Conservation (phyloP, 768 basidiomycete genomes). For the Psilocybe subaeruginosa region DNA sequence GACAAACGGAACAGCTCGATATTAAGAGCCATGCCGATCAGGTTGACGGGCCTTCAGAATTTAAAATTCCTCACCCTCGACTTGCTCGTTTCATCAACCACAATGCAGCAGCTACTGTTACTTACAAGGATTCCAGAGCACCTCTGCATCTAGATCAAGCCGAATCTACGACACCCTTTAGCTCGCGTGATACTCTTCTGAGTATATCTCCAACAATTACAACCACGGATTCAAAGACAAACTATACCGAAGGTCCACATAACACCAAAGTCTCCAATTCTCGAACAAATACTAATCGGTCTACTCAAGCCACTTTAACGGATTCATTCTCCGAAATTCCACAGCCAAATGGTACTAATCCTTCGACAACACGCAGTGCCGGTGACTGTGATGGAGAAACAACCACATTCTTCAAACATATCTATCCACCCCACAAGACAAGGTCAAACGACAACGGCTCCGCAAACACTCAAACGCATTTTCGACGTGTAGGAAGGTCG, state of each 20-base stretch:
- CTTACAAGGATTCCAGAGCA: not conserved
- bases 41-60: not conserved
- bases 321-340: not conserved
- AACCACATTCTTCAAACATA: constrained; percentile 15
- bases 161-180: not conserved
- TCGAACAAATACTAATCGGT: not conserved
- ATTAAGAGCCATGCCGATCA: not conserved
- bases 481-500: not conserved
- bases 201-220: not conserved
- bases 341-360: not conserved
- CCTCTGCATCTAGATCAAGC: not conserved
- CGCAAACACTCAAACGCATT: not conserved
- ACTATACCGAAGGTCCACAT: not conserved
- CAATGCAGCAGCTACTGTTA: not conserved
- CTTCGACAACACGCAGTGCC: not conserved
- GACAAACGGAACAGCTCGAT: not conserved
- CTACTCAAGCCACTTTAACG: not conserved
- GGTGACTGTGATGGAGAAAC: not conserved
- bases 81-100: constrained; percentile 26
- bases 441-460: not conserved
- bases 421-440: constrained; percentile 24
- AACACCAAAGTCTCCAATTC: not conserved
- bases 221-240: not conserved
- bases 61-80: constrained; percentile 16
- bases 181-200: not conserved